A percentile compares a stretch with the other conserved stretches of the same genome.
phyloP scores from a whole-genome alignment of 2,329 filamentous ascomycete species.

The Phaeophleospora eucalypticola region DNA sequence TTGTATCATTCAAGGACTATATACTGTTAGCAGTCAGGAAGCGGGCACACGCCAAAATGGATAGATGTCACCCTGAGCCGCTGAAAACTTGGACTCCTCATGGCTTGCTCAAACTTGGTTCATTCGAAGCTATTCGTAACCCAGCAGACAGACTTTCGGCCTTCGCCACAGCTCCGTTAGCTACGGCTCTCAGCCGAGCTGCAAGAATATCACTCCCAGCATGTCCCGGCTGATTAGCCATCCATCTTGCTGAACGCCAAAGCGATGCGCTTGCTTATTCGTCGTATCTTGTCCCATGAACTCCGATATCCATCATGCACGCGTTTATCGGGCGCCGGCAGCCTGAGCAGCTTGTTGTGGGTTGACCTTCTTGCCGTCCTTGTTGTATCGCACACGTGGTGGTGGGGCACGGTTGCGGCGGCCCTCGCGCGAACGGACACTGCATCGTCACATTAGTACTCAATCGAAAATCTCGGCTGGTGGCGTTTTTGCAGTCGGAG shows the following conservation, averaged over 20 bases:
- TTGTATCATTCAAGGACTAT: too few relatives aligned
- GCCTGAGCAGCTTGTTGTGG: constrained; percentile 74
- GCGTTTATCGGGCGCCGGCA: constrained; percentile 33
- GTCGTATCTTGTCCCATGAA: constrained; percentile 4
- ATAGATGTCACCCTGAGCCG: too few relatives aligned
- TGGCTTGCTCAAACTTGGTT: constrained; percentile 12
- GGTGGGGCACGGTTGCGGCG: constrained; percentile 98
- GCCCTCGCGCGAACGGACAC: constrained; percentile 94
- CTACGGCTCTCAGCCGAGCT: neutral
- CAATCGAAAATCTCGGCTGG: too few relatives aligned
- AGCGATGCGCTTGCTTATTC: neutral
- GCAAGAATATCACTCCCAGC: neutral
- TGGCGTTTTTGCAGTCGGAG: too few relatives aligned
- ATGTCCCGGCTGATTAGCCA: neutral
- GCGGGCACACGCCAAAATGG: too few relatives aligned
- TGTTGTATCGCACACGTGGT: constrained; percentile 98
- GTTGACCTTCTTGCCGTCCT: constrained; percentile 99
- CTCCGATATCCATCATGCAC: constrained; percentile 4
- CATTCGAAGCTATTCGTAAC: constrained; percentile 24
- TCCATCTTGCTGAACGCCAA: constrained; percentile 5
- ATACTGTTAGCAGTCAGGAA: too few relatives aligned
- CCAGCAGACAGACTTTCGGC: neutral
- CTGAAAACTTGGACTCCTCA: too few relatives aligned
- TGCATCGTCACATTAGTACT: constrained; percentile 38
- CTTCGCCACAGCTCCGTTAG: neutral